Conservation (phyloP, 1,139 yeast genomes). For the Casaregolazyma suthepensis region DNA sequence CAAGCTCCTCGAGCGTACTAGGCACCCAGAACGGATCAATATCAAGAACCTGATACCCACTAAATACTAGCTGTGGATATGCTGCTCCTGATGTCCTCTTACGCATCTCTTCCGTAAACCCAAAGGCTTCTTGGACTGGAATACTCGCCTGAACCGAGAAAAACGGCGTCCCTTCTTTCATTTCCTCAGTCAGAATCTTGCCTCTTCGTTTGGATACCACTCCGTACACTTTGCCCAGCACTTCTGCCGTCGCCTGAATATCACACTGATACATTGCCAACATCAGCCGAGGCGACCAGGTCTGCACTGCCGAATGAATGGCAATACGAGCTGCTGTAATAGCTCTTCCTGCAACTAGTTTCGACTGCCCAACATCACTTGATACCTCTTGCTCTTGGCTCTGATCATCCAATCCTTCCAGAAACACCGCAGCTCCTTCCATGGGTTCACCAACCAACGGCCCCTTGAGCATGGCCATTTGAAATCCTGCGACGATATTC, state of each 20-base stretch:
- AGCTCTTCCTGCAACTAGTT: constrained; percentile 56
- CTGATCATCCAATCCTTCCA: constrained; percentile 33
- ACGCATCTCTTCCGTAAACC: constrained; percentile 90
- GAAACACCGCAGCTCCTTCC: constrained; percentile 54
- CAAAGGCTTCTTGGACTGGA: constrained; percentile 96
- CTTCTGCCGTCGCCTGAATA: constrained; percentile 92
- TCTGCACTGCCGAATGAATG: constrained; percentile 62
- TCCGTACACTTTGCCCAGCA: constrained; percentile 89
- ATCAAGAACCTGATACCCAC: constrained; percentile 80
- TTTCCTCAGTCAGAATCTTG: constrained; percentile 76
- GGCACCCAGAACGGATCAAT: constrained; percentile 99
- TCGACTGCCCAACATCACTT: constrained; percentile 30
- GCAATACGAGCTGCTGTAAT: constrained; percentile 69
- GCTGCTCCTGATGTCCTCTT: constrained; percentile 96
- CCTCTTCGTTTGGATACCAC: constrained; percentile 91
- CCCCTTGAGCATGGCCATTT: constrained; percentile 75
- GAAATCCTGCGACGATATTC: constrained; percentile 75
- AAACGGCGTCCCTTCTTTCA: constrained; percentile 97
- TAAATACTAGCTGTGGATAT: constrained; percentile 86
- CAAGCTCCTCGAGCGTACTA: constrained; percentile 94
- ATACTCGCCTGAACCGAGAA: constrained; percentile 79
- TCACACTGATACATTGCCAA: constrained; percentile 93
- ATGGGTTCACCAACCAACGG: constrained; percentile 85
- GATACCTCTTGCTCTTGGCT: constrained; percentile 34
- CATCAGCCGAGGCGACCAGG: constrained; percentile 83